Conservation (phyloP, 768 basidiomycete species). For the Nidula microcarpa region DNA sequence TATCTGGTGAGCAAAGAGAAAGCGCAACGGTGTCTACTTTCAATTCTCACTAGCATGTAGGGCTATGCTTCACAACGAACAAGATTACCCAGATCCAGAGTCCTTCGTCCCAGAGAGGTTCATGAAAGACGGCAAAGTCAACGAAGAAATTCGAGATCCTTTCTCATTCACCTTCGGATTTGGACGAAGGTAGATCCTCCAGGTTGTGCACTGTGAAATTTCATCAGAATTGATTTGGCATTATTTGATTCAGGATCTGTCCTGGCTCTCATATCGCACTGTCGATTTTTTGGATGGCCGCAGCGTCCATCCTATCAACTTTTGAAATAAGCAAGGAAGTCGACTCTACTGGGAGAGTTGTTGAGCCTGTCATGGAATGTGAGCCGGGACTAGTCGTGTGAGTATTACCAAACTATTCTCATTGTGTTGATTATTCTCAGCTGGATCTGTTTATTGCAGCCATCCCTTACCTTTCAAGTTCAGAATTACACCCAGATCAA, state of each 20-base stretch:
- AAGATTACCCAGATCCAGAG: not conserved
- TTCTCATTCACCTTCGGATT: not conserved
- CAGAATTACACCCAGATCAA: no score
- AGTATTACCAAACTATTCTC: no score
- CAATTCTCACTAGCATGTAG: conserved; percentile 2
- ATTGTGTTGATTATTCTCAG: no score
- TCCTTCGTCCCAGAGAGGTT: conserved; percentile 18
- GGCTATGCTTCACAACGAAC: conserved; percentile 11
- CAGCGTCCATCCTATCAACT: not conserved
- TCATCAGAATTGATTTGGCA: no score
- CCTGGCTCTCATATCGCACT: not conserved
- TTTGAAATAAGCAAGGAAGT: not conserved
- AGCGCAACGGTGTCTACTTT: not conserved
- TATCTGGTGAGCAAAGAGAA: conserved; percentile 20
- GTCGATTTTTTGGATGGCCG: not conserved
- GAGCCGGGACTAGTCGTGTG: no score
- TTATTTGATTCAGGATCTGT: not conserved
- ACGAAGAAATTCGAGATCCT: not conserved
- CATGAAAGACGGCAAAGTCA: conserved; percentile 3
- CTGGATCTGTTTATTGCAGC: no score
- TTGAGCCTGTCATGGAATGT: no score
- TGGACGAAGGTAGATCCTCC: not conserved
- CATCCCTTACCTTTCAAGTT: no score
- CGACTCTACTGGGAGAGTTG: no score
- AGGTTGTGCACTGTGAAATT: no score